These are phyloP conservation scores for Hippophae rhamnoides DNA, from an alignment of 306 rosid genomes.

Conservation along the genomic window DNA sequence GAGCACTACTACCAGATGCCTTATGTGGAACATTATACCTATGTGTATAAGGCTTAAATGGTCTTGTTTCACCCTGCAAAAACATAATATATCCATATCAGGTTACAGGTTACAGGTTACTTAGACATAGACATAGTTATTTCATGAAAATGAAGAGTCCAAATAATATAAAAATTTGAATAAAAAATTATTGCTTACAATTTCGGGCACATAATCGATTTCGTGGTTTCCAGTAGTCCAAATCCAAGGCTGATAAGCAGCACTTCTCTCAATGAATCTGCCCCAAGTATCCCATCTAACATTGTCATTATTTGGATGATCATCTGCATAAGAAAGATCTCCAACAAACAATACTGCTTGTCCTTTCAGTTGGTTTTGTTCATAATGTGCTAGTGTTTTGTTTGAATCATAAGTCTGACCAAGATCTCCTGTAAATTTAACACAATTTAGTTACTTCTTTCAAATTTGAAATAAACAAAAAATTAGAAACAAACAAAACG, in stretches of 20 bases:
- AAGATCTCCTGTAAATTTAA: conserved; percentile 46
- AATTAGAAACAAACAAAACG: not conserved
- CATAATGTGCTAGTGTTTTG: conserved; percentile 57
- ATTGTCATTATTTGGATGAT: conserved; percentile 42
- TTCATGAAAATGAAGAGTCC: no score
- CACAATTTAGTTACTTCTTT: not conserved
- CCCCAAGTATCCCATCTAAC: conserved; percentile 64
- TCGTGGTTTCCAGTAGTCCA: conserved; percentile 61
- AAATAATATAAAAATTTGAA: no score
- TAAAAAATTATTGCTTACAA: conserved; percentile 23
- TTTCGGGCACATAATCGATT: conserved; percentile 48
- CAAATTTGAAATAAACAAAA: no score
- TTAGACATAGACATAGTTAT: no score
- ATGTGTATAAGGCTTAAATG: conserved; percentile 16
- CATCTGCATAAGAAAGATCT: conserved; percentile 63
- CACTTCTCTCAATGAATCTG: conserved; percentile 40
- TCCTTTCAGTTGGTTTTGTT: conserved; percentile 31
- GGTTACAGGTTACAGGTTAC: no score
- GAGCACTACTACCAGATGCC: conserved; percentile 11
- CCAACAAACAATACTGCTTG: conserved; percentile 52
- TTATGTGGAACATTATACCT: conserved; percentile 13
- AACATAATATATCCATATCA: no score
- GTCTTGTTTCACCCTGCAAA: conserved; percentile 8
- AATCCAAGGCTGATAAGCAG: conserved; percentile 63
- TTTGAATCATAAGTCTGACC: conserved; percentile 86